These are phyloP conservation scores for Fraxinus cuspidata DNA, from an alignment of 257 asterid species.

Conservation along the genomic window DNA sequence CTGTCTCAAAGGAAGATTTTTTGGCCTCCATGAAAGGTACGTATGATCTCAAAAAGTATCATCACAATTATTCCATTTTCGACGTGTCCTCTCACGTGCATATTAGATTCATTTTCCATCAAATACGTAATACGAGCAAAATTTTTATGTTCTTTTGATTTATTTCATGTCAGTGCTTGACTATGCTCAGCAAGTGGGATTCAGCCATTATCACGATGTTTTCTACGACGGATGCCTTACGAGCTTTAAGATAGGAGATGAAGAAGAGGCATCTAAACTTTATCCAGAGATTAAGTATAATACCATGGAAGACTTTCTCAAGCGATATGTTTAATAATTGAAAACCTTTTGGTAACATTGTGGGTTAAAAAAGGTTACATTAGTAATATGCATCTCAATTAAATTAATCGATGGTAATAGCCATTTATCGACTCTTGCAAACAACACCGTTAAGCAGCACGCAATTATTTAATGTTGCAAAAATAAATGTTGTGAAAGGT, in stretches of 20 bases:
- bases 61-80: too few species aligned
- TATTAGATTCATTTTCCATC: not conserved
- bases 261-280: conserved; percentile 3
- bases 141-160: not conserved
- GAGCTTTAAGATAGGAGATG: not conserved
- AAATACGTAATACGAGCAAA: not conserved
- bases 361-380: too few species aligned
- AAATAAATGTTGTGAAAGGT: too few species aligned
- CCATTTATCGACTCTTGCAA: too few species aligned
- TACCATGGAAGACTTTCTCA: not conserved
- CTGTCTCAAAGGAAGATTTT: not conserved
- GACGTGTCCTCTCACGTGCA: not conserved
- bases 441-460: too few species aligned
- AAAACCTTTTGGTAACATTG: not conserved
- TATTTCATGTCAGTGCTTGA: not conserved
- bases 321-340: not conserved
- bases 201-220: not conserved
- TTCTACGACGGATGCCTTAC: not conserved
- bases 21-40: not conserved
- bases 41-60: not conserved
- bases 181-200: not conserved
- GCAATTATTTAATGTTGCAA: too few species aligned
- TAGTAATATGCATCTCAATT: too few species aligned
- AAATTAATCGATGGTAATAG: too few species aligned
- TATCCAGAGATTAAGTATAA: not conserved